Percentiles rank a stretch among this genome's conserved stretches.
phyloP scores from a whole-genome alignment of 1,284 basidiomycete species.

The Ustilago shanxiensis region DNA sequence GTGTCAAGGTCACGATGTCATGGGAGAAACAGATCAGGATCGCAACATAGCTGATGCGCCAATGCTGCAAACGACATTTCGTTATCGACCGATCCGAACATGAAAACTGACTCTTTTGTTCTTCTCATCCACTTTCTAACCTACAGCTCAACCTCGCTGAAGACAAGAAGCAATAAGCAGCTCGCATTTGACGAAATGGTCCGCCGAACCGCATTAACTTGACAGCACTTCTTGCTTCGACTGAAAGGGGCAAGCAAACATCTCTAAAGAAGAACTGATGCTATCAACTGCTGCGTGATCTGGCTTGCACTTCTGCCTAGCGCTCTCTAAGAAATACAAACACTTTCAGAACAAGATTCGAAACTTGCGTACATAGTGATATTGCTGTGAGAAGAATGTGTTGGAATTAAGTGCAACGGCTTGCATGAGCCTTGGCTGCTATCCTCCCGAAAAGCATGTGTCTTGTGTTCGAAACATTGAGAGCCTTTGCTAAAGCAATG shows the following conservation, averaged over 20 bases:
- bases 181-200: conserved; percentile 4
- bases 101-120: not conserved
- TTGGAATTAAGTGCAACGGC: too few relatives aligned
- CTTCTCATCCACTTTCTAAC: not conserved
- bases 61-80: not conserved
- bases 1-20: too few relatives aligned
- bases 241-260: not conserved
- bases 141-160: conserved; percentile 54
- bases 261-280: conserved; percentile 1
- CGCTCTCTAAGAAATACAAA: not conserved
- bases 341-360: not conserved
- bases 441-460: too few relatives aligned
- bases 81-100: not conserved
- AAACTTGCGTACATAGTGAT: not conserved
- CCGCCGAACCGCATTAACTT: not conserved
- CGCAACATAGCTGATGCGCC: not conserved
- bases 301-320: not conserved
- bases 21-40: not conserved
- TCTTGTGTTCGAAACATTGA: too few relatives aligned
- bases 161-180: conserved; percentile 56
- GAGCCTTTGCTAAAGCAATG: too few relatives aligned
- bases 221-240: not conserved
- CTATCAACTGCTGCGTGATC: not conserved
- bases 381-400: too few relatives aligned
- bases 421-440: too few relatives aligned